phyloP scores from a whole-genome alignment of 2,329 filamentous ascomycete species.

The Graphium sp. region DNA sequence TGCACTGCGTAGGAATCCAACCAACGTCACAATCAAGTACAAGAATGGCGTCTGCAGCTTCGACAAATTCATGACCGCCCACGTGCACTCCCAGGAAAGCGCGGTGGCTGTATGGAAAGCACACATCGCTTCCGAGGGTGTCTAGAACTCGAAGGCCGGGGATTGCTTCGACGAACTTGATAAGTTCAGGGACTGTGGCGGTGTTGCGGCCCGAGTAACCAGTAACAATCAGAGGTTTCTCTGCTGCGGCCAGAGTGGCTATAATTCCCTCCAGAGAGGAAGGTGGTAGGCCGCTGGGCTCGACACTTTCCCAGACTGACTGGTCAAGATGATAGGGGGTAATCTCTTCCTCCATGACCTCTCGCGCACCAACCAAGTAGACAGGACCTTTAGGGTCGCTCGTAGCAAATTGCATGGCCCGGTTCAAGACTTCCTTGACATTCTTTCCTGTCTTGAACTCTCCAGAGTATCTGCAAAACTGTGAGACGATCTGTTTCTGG shows the following conservation, averaged over 20 bases:
- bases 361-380: slow-evolving; percentile 55
- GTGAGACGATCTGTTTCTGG: slow-evolving; percentile 56
- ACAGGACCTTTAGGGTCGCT: slow-evolving; percentile 60
- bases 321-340: slow-evolving; percentile 56
- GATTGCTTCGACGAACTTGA: slow-evolving; percentile 49
- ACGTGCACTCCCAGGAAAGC: slow-evolving; percentile 55
- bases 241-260: slow-evolving; percentile 42
- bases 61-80: slow-evolving; percentile 56
- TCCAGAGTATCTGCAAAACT: slow-evolving; percentile 63
- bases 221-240: slow-evolving; percentile 51
- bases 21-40: slow-evolving; percentile 83
- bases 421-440: slow-evolving; percentile 69
- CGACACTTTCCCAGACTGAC: slow-evolving; percentile 52
- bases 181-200: slow-evolving; percentile 39
- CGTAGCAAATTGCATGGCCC: slow-evolving; percentile 58
- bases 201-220: slow-evolving; percentile 59
- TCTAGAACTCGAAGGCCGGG: slow-evolving; percentile 57
- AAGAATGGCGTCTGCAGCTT: slow-evolving; percentile 65
- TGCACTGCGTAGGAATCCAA: slow-evolving; percentile 66
- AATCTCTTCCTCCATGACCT: slow-evolving; percentile 54
- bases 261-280: slow-evolving; percentile 41
- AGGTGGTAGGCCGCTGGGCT: slow-evolving; percentile 40
- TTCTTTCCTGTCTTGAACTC: slow-evolving; percentile 68
- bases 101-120: slow-evolving; percentile 55
- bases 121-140: slow-evolving; percentile 66